Conservation (phyloP, 176 grass and related monocot species). For the Typha latifolia region DNA sequence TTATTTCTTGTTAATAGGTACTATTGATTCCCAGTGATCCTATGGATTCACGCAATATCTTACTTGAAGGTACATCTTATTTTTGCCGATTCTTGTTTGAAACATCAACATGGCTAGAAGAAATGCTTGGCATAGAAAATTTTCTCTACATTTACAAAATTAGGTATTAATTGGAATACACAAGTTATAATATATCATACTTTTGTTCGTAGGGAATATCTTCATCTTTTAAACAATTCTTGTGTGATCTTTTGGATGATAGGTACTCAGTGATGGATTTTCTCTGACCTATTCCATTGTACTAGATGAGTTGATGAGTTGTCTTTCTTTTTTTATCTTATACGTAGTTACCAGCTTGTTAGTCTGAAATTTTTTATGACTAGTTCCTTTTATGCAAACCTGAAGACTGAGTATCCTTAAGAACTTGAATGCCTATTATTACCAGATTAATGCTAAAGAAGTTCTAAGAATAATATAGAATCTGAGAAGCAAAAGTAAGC, state of each 20-base stretch:
- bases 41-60: slow-evolving; percentile 89
- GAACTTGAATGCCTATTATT: no score
- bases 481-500: no score
- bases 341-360: no score
- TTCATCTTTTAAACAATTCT: not conserved
- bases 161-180: not conserved
- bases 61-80: slow-evolving; percentile 73
- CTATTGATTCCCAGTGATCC: slow-evolving; percentile 79
- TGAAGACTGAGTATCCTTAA: no score
- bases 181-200: not conserved
- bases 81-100: slow-evolving; percentile 8
- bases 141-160: not conserved
- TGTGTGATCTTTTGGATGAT: not conserved
- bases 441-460: no score
- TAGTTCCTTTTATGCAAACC: no score
- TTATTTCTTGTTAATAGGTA: slow-evolving; percentile 35
- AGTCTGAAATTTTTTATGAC: no score
- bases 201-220: not conserved
- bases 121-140: not conserved
- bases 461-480: no score
- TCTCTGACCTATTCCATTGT: not conserved
- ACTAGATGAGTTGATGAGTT: not conserved
- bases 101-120: not conserved
- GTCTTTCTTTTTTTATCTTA: no score
- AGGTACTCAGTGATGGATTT: not conserved